Conservation (phyloP, 768 basidiomycete genomes). For the Crucibulum laeve region DNA sequence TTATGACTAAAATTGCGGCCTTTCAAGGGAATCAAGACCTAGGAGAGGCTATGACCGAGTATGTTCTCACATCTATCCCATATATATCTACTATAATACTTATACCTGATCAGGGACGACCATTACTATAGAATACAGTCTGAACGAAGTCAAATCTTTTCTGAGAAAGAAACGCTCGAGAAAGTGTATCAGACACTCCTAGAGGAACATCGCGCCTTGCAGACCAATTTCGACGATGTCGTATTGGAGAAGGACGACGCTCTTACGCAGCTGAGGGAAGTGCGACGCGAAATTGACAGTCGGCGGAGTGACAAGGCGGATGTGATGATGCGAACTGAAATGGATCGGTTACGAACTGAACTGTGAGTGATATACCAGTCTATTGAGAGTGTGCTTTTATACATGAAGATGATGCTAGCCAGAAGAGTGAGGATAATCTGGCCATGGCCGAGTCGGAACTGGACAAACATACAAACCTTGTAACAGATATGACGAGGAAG, state of each 20-base stretch:
- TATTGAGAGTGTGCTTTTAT: constrained; percentile 12
- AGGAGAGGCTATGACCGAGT: constrained; percentile 81
- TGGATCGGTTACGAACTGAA: constrained; percentile 75
- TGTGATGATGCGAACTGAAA: constrained; percentile 72
- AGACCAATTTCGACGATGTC: constrained; percentile 73
- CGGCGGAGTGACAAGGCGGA: constrained; percentile 70
- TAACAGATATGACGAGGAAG: constrained; percentile 72
- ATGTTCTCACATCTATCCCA: constrained; percentile 21
- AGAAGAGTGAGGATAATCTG: constrained; percentile 92
- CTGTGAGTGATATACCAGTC: constrained; percentile 55
- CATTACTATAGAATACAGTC: constrained; percentile 85
- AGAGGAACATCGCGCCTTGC: constrained; percentile 71
- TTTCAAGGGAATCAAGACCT: constrained; percentile 40
- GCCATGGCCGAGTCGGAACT: constrained; percentile 78
- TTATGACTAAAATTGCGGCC: constrained; percentile 70
- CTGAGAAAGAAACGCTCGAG: constrained; percentile 85
- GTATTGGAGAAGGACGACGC: constrained; percentile 79
- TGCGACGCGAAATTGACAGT: constrained; percentile 54
- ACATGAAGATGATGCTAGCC: constrained; percentile 44
- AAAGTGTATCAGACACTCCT: constrained; percentile 73
- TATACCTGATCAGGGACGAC: constrained; percentile 61
- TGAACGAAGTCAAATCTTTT: constrained; percentile 69
- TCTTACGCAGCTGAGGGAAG: constrained; percentile 53
- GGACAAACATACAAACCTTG: constrained; percentile 67
- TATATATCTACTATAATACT: constrained; percentile 6